These are phyloP conservation scores for Coriaria nepalensis DNA, from an alignment of 306 rosid species.

Conservation along the genomic window DNA sequence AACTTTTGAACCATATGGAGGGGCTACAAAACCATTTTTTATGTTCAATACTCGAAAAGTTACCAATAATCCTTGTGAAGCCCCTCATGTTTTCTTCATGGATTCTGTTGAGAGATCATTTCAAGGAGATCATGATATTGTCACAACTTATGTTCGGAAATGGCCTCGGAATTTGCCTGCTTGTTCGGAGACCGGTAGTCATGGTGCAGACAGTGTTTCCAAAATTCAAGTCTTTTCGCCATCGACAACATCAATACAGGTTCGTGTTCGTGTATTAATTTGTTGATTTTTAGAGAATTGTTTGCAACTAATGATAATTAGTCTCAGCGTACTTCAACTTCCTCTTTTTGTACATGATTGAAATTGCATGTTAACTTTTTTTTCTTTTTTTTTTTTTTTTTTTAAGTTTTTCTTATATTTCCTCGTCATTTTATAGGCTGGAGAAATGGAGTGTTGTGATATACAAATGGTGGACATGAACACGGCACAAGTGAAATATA, in stretches of 20 bases:
- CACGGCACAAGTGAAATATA: constrained; percentile 24
- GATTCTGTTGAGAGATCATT: constrained; percentile 12
- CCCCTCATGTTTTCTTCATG: constrained; percentile 33
- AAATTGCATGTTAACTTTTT: too few relatives aligned
- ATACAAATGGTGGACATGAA: neutral
- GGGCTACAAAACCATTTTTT: constrained; percentile 17
- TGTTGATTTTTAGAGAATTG: too few relatives aligned
- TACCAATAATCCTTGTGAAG: constrained; percentile 24
- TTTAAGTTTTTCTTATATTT: too few relatives aligned
- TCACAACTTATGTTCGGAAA: constrained; percentile 19
- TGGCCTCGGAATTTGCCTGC: constrained; percentile 16
- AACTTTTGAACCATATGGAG: constrained; percentile 27
- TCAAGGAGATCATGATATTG: neutral
- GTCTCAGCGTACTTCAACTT: too few relatives aligned
- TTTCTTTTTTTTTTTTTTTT: neutral
- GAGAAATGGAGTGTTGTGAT: constrained; percentile 38
- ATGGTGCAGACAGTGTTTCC: constrained; percentile 29
- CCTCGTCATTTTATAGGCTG: constrained; percentile 15
- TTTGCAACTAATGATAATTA: too few relatives aligned
- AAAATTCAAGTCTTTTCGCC: constrained; percentile 26
- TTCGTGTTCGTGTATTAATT: too few relatives aligned
- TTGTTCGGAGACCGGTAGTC: constrained; percentile 17
- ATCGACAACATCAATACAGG: constrained; percentile 13
- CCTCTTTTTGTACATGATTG: too few relatives aligned
- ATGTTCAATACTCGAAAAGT: constrained; percentile 34